Evolutionary conservation across 441 rosid genomes (phyloP).

Genomic region (Populus hybrid): DNA sequence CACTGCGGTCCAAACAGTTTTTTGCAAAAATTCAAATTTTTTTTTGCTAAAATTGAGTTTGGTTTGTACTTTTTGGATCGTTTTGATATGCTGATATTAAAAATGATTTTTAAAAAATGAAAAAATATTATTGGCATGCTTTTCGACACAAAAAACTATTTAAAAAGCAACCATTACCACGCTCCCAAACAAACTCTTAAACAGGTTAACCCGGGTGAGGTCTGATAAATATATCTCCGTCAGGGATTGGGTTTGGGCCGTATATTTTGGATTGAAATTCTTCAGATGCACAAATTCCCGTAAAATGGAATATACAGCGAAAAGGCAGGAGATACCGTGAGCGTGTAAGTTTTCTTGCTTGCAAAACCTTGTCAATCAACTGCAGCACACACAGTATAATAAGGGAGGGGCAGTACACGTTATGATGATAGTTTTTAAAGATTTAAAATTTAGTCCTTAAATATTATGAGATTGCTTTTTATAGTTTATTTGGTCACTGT

Average conservation of each 20-base stretch:
- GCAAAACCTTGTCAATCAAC: background rate
- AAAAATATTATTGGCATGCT: too few relatives aligned
- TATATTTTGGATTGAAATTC: background rate
- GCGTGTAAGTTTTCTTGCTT: background rate
- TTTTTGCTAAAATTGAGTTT: too few relatives aligned
- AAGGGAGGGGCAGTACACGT: background rate
- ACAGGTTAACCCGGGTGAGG: too few relatives aligned
- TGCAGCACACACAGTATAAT: background rate
- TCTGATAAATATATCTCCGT: background rate
- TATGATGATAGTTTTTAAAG: background rate
- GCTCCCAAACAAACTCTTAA: too few relatives aligned
- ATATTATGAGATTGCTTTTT: too few relatives aligned
- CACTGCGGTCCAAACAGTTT: too few relatives aligned
- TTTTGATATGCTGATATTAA: too few relatives aligned
- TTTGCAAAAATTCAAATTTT: too few relatives aligned
- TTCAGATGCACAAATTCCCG: slow-evolving; percentile 11
- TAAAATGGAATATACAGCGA: background rate
- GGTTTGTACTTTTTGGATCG: too few relatives aligned
- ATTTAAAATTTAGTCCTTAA: background rate
- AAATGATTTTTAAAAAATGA: too few relatives aligned
- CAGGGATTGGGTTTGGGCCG: background rate
- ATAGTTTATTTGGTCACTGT: background rate
- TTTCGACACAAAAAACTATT: too few relatives aligned
- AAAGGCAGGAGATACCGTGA: background rate
- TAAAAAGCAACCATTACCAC: too few relatives aligned